Percentiles rank a stretch among this genome's conserved stretches.
phyloP scores from a whole-genome alignment of 1,139 yeast species.

The Geotrichum bryndzae region DNA sequence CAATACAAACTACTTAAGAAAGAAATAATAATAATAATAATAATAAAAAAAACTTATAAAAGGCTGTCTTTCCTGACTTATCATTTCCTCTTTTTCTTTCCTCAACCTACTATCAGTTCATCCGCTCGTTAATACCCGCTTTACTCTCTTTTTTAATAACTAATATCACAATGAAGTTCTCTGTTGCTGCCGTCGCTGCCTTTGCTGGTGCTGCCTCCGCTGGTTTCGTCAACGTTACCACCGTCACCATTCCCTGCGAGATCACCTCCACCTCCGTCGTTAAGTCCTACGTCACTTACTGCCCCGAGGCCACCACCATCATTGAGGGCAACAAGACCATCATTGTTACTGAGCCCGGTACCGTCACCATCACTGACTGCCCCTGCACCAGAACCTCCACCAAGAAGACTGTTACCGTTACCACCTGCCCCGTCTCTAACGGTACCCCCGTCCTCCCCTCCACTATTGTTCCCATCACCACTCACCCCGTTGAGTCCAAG shows the following conservation, averaged over 20 bases:
- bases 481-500: conserved; percentile 13
- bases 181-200: conserved; percentile 24
- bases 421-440: conserved; percentile 36
- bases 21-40: too few relatives aligned
- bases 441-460: conserved; percentile 27
- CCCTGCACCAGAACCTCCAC: conserved; percentile 54
- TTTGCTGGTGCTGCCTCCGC: conserved; percentile 28
- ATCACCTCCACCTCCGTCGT: conserved; percentile 33
- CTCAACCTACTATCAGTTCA: neutral
- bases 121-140: neutral
- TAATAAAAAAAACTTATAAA: too few relatives aligned
- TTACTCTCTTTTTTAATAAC: neutral
- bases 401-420: conserved; percentile 39
- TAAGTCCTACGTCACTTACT: conserved; percentile 40
- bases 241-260: conserved; percentile 22
- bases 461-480: conserved; percentile 21
- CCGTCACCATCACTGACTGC: conserved; percentile 42
- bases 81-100: neutral
- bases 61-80: neutral
- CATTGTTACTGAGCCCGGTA: conserved; percentile 40
- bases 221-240: conserved; percentile 30
- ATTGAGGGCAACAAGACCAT: conserved; percentile 37
- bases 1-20: too few relatives aligned
- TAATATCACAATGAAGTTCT: conserved; percentile 34
- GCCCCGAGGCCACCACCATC: conserved; percentile 40